Percentiles rank a stretch among this genome's conserved stretches.
These are phyloP conservation scores for Myxozyma sirexii DNA, from an alignment of 805 yeast species.

Conservation along the genomic window DNA sequence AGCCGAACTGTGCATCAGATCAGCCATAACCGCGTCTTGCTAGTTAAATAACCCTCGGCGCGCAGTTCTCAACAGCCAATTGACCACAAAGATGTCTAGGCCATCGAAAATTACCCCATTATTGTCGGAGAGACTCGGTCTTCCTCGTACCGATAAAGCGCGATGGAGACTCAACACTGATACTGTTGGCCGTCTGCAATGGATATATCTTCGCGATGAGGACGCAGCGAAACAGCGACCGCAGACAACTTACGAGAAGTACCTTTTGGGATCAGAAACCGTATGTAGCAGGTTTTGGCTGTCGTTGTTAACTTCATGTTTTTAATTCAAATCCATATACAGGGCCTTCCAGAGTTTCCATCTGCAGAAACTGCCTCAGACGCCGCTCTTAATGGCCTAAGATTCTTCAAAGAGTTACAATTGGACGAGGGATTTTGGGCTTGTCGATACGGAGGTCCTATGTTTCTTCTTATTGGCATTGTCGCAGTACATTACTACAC, in stretches of 20 bases:
- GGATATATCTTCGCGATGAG: constrained; percentile 61
- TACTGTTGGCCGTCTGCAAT: constrained; percentile 58
- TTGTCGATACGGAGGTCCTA: constrained; percentile 93
- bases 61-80: background rate
- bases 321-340: background rate
- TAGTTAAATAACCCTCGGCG: too few species aligned
- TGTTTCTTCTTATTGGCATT: constrained; percentile 94
- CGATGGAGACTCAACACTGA: constrained; percentile 77
- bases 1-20: too few species aligned
- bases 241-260: constrained; percentile 60
- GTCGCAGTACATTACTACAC: constrained; percentile 74
- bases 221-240: constrained; percentile 38
- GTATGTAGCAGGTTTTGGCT: constrained; percentile 8
- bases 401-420: constrained; percentile 69
- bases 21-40: too few species aligned
- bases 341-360: constrained; percentile 45
- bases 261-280: constrained; percentile 50
- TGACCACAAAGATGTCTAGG: constrained; percentile 15
- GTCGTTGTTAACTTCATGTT: too few species aligned
- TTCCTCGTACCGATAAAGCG: constrained; percentile 66
- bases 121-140: constrained; percentile 65
- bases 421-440: constrained; percentile 83
- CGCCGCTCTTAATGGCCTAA: constrained; percentile 74
- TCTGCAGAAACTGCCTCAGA: constrained; percentile 51
- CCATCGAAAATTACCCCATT: constrained; percentile 8